Evolutionary conservation across 2,329 filamentous ascomycete species (phyloP).

Genomic region (Calonectria montana): DNA sequence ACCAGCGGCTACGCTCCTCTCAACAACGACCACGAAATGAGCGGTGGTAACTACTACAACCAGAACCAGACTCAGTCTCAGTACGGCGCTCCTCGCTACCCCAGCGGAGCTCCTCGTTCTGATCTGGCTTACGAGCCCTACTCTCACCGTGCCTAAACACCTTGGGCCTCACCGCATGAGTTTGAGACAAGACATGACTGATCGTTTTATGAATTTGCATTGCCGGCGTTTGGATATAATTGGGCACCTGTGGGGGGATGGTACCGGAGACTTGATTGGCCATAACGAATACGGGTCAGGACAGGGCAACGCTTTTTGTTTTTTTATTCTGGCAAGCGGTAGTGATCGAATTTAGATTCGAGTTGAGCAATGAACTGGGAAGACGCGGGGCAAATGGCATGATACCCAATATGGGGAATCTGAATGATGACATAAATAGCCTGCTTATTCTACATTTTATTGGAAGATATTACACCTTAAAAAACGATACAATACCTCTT

Average conservation of each 20-base stretch:
- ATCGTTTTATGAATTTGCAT: slow-evolving; percentile 42
- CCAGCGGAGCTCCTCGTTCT: slow-evolving; percentile 56
- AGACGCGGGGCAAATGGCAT: slow-evolving; percentile 35
- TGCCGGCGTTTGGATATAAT: slow-evolving; percentile 39
- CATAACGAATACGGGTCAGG: slow-evolving; percentile 17
- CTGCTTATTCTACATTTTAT: slow-evolving; percentile 9
- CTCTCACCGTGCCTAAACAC: slow-evolving; percentile 63
- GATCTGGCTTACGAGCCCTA: slow-evolving; percentile 74
- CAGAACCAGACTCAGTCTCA: slow-evolving; percentile 44
- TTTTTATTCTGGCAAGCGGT: slow-evolving; percentile 13
- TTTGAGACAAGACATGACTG: slow-evolving; percentile 30
- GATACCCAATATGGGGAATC: slow-evolving; percentile 33
- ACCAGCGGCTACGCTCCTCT: slow-evolving; percentile 54
- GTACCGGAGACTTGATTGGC: slow-evolving; percentile 10
- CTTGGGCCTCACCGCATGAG: not conserved
- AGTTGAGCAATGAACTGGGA: slow-evolving; percentile 26
- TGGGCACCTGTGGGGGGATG: slow-evolving; percentile 22
- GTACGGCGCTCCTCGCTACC: slow-evolving; percentile 52
- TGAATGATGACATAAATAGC: slow-evolving; percentile 24
- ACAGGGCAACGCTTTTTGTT: slow-evolving; percentile 3
- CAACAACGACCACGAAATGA: slow-evolving; percentile 50
- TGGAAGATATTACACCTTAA: slow-evolving; percentile 21
- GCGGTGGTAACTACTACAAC: slow-evolving; percentile 52
- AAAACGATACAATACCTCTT: not conserved
- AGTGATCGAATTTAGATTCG: slow-evolving; percentile 24